A percentile compares a stretch with the other conserved stretches of the same genome.
Evolutionary conservation across 768 basidiomycete genomes (phyloP).

Genomic region (Suillus occidentalis): DNA sequence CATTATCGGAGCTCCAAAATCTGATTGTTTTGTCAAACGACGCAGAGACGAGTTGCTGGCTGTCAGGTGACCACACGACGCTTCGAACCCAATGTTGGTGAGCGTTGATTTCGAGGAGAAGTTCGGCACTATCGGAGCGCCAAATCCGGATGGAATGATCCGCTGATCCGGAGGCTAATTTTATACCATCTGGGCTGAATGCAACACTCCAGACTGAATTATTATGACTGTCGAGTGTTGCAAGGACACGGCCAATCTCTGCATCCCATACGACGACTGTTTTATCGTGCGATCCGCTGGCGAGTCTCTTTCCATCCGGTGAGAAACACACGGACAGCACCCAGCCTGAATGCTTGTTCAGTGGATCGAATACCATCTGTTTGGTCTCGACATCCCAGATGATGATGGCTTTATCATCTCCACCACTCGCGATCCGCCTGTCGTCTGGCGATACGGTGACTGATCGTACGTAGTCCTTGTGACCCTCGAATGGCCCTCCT

Average conservation of each 20-base stretch:
- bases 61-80: slow-evolving; percentile 29
- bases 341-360: slow-evolving; percentile 11
- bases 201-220: slow-evolving; percentile 6
- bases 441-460: slow-evolving; percentile 34
- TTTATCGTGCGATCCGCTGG: slow-evolving; percentile 10
- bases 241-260: slow-evolving; percentile 5
- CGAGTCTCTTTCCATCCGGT: slow-evolving; percentile 8
- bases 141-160: slow-evolving; percentile 11
- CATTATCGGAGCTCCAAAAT: slow-evolving; percentile 30
- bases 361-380: slow-evolving; percentile 24
- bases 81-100: slow-evolving; percentile 22
- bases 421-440: slow-evolving; percentile 32
- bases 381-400: slow-evolving; percentile 33
- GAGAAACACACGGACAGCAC: slow-evolving; percentile 9
- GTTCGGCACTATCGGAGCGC: background rate
- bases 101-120: slow-evolving; percentile 1
- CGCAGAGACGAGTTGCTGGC: slow-evolving; percentile 14
- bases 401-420: slow-evolving; percentile 30
- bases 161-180: slow-evolving; percentile 14
- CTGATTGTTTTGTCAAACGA: slow-evolving; percentile 22
- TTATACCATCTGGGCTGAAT: slow-evolving; percentile 14
- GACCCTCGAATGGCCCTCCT: slow-evolving; percentile 30
- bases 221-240: slow-evolving; percentile 1
- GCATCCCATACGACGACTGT: slow-evolving; percentile 6
- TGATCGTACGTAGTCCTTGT: slow-evolving; percentile 30